Evolutionary conservation across 495 filamentous ascomycete species (phyloP), one percentile per base, ranked within the genome.

Genomic region (Darksidea phi): DNA sequence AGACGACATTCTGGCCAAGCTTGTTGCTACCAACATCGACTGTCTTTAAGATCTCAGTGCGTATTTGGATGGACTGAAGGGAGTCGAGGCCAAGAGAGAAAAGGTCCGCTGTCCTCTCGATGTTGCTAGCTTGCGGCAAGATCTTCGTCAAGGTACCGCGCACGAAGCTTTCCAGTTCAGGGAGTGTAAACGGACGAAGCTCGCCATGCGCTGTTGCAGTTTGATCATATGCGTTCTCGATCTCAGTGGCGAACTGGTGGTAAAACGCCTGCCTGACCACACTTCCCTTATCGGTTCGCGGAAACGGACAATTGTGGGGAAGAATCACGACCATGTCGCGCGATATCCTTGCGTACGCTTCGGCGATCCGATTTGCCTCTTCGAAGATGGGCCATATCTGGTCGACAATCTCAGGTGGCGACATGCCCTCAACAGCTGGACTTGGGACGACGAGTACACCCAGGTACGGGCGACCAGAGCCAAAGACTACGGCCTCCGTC

Each of bases 401-500:
- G 13, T 68, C 60, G 0, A 70, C 52, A 23, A 51, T 61, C 13
- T 64, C 65, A 23, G 58, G 25, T 52, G 63, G 41, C 46, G 59
- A 64, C 46, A 64, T 20, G 18, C 43, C 47, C 6, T 12, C 34
- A 3, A 54, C 59, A 11, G 50, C 53, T 23, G 51, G n/a, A 5
- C 66, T 54, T 11, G 42, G 52, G 26, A 76, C 63, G 15, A 76
- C 49, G 12, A 73, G 42, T 20, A 72, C 57, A 5, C 73, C 73
- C 8, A 65, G 73, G 12, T 66, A 28, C 11, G 69, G 26, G 21
- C 63, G 59, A 42, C 67, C 70, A 50, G 63, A 58, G 13, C 72
- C 86, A 54, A 89, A 80, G 0, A 88, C 77, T 5, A 85, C 73
- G 10, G 79, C 82, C 54, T 87, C 86, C 25, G 77, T 69, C 1